Evolutionary conservation across 1,284 basidiomycete genomes (phyloP).

Genomic region (Grifola frondosa): DNA sequence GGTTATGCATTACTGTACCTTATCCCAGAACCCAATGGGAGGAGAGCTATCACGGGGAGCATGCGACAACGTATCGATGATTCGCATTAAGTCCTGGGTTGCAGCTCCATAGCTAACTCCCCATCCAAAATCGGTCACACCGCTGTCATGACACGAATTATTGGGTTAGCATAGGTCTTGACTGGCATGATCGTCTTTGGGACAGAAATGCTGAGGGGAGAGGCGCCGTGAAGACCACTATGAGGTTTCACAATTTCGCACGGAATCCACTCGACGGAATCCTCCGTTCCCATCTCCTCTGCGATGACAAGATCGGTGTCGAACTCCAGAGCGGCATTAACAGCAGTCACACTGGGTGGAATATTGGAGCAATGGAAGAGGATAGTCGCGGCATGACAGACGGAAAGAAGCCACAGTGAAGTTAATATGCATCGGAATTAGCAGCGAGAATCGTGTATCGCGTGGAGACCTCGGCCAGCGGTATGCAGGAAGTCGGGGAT

Average conservation of each 20-base stretch:
- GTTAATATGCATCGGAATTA: constrained; percentile 82
- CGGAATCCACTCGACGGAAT: constrained; percentile 73
- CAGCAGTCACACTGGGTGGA: constrained; percentile 42
- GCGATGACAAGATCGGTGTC: constrained; percentile 84
- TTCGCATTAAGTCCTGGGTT: constrained; percentile 84
- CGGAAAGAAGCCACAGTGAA: constrained; percentile 67
- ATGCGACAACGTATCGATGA: constrained; percentile 82
- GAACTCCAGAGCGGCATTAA: constrained; percentile 58
- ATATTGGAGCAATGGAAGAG: constrained; percentile 68
- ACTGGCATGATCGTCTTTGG: constrained; percentile 96
- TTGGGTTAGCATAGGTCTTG: constrained; percentile 86
- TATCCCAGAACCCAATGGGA: constrained; percentile 93
- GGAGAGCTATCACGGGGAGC: constrained; percentile 87
- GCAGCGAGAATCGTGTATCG: constrained; percentile 75
- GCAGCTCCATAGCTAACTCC: constrained; percentile 87
- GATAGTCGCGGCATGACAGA: constrained; percentile 79
- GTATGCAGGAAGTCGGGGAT: constrained; percentile 72
- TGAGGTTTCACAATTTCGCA: constrained; percentile 61
- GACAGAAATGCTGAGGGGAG: constrained; percentile 64
- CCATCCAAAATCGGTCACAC: constrained; percentile 83
- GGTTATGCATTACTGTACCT: too few species aligned
- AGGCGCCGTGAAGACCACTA: constrained; percentile 52
- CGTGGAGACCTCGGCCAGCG: constrained; percentile 72
- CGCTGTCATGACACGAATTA: constrained; percentile 64
- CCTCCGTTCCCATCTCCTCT: constrained; percentile 80